Percentiles rank a stretch among this genome's conserved stretches.
Conservation (phyloP, 257 asterid genomes). For the Asclepias syriaca region DNA sequence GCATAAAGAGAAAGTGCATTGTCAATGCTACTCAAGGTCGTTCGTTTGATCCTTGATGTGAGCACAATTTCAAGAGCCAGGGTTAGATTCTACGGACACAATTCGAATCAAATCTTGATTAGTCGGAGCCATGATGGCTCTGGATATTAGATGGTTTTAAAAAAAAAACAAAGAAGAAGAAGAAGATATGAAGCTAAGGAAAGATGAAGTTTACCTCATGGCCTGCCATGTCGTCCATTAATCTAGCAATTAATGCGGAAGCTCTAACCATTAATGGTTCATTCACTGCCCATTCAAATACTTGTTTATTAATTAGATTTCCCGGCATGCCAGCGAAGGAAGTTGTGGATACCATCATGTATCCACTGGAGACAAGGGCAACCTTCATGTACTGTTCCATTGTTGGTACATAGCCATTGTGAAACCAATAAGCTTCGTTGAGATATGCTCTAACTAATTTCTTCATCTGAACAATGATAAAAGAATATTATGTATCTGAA, state of each 20-base stretch:
- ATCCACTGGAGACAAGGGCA: conserved; percentile 5
- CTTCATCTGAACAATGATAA: not conserved
- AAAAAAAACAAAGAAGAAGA: no score
- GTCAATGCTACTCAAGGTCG: no score
- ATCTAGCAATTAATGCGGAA: conserved; percentile 21
- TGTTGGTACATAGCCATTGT: conserved; percentile 12
- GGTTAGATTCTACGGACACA: no score
- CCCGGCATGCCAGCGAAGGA: conserved; percentile 26
- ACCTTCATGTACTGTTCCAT: conserved; percentile 30
- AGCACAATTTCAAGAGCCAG: no score
- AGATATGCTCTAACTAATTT: conserved; percentile 21
- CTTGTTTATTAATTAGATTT: conserved; percentile 4
- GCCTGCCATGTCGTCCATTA: conserved; percentile 28
- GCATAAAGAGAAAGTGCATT: no score
- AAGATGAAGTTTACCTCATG: no score
- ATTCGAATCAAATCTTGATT: no score
- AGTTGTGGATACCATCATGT: conserved; percentile 8
- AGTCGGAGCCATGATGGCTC: no score
- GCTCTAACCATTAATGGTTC: conserved; percentile 23
- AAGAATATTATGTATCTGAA: no score
- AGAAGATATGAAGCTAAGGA: no score
- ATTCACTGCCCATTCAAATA: conserved; percentile 26
- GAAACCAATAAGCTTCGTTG: conserved; percentile 28
- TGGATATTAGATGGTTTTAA: no score
- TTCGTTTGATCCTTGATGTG: no score